Evolutionary conservation across 306 rosid genomes (phyloP).

Genomic region (Mucuna pruriens): DNA sequence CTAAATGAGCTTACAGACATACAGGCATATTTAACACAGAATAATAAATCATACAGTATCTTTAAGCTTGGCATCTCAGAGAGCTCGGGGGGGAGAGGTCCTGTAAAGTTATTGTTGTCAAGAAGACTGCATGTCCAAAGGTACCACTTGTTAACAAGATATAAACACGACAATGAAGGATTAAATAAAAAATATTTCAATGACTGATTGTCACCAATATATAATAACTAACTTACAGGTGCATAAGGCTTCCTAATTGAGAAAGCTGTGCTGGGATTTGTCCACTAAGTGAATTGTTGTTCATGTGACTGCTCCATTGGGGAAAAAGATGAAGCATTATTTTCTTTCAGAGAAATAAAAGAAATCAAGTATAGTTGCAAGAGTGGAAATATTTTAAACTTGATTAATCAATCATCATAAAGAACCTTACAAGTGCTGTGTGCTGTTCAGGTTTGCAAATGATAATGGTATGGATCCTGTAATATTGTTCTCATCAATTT

Average conservation of each 20-base stretch:
- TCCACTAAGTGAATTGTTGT: constrained; percentile 93
- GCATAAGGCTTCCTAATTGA: constrained; percentile 61
- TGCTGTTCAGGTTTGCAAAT: constrained; percentile 62
- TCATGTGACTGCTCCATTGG: constrained; percentile 87
- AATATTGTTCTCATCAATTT: constrained; percentile 75
- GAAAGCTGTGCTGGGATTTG: constrained; percentile 73
- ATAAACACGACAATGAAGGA: constrained; percentile 9
- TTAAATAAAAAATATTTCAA: constrained; percentile 3
- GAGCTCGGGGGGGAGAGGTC: constrained; percentile 73
- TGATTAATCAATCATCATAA: constrained; percentile 24
- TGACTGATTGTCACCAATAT: neutral
- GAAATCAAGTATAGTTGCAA: neutral
- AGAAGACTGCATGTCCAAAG: constrained; percentile 72
- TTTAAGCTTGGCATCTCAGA: constrained; percentile 56
- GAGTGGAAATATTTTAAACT: neutral
- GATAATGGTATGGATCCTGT: constrained; percentile 78
- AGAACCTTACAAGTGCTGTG: constrained; percentile 76
- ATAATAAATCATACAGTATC: constrained; percentile 52
- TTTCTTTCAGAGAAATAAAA: constrained; percentile 21
- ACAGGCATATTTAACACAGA: neutral
- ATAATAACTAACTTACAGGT: constrained; percentile 64
- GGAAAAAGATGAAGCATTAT: constrained; percentile 18
- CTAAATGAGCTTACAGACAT: neutral
- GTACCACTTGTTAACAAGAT: constrained; percentile 32
- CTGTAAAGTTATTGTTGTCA: constrained; percentile 88